These are phyloP conservation scores for Phanerodontia chrysosporium DNA, from an alignment of 768 basidiomycete species.

Conservation along the genomic window DNA sequence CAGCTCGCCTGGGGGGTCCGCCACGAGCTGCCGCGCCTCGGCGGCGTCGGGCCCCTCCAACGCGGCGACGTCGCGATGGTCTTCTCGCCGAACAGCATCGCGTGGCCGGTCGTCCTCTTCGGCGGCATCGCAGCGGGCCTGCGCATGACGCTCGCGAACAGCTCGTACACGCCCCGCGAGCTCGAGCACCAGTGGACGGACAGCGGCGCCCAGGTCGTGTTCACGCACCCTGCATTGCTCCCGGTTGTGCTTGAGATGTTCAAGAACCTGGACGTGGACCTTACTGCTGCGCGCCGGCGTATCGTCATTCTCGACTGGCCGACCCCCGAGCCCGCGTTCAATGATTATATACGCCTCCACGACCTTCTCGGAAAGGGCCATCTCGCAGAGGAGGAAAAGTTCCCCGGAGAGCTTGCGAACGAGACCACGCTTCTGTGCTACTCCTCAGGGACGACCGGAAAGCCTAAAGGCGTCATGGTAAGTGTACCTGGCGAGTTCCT, in stretches of 20 bases:
- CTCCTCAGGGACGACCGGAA: conserved; percentile 67
- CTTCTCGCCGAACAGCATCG: conserved; percentile 65
- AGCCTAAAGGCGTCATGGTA: conserved; percentile 66
- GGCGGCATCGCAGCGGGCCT: conserved; percentile 60
- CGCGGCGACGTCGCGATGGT: conserved; percentile 60
- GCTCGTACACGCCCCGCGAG: conserved; percentile 62
- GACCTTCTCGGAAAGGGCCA: conserved; percentile 49
- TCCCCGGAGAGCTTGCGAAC: conserved; percentile 45
- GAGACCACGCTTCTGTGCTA: conserved; percentile 69
- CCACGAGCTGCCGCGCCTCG: conserved; percentile 19
- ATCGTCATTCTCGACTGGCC: conserved; percentile 48
- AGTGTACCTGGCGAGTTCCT: conserved; percentile 22
- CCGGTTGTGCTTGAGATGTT: conserved; percentile 56
- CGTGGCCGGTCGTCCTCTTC: conserved; percentile 46
- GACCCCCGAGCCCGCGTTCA: conserved; percentile 26
- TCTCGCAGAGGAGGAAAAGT: conserved; percentile 49
- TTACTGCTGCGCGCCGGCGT: conserved; percentile 44
- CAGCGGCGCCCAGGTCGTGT: conserved; percentile 57
- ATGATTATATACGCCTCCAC: conserved; percentile 37
- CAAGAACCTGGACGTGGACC: conserved; percentile 40
- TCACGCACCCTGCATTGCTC: conserved; percentile 61
- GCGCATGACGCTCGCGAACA: conserved; percentile 69
- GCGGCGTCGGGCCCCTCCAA: conserved; percentile 15
- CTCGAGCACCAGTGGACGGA: conserved; percentile 69
- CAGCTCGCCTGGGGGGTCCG: conserved; percentile 56